Base-by-base conservation (phyloP, 2,329 filamentous ascomycete genomes). In the Fusarium piperis region DNA sequence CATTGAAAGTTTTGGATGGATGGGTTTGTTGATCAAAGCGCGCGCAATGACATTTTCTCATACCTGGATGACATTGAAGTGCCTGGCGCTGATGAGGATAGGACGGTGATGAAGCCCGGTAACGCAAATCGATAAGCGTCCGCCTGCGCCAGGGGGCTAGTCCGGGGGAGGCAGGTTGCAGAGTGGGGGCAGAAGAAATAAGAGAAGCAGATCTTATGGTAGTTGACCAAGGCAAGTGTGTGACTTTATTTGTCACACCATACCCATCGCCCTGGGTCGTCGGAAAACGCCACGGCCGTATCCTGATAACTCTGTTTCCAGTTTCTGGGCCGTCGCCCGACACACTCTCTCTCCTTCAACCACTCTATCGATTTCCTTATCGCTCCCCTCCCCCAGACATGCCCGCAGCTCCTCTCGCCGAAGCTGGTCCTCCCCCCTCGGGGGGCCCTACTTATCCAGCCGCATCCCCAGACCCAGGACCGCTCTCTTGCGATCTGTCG, bases 91-190 rank as follows among this genome's bases (percentile, higher is more conserved):
- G 41, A 46, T 48, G 44, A 48, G 16, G 23, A n/a, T 9, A 48
- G 16, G 23, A n/a, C 15, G 9, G 28, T 48, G 44, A 51, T 44
- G 36, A 30, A 28, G 44, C 62, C 44, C 58, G 38, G 64, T 62
- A 59, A 52, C 56, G 39, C 53, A 65, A 69, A 68, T 68, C 51
- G 71, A 69, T 71, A 75, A 69, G 73, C 71, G 72, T 41, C 68
- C 67, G 20, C 63, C 64, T 65, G 35, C 59, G 57, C 41, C 56
- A 46, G 63, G 56, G 67, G 64, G 35, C 51, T 65, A 62, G 72
- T 63, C 64, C 55, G 67, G 68, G 67, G 52, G 61, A 28, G 60
- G 64, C 53, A 52, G 51, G n/a, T 32, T 44, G 33, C 44, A 48
- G 44, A 16, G 44, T 48, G 44, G 44, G 44, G 44, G 44, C 16